Conservation (phyloP, 1,284 basidiomycete species). For the Coniophora puteana region DNA sequence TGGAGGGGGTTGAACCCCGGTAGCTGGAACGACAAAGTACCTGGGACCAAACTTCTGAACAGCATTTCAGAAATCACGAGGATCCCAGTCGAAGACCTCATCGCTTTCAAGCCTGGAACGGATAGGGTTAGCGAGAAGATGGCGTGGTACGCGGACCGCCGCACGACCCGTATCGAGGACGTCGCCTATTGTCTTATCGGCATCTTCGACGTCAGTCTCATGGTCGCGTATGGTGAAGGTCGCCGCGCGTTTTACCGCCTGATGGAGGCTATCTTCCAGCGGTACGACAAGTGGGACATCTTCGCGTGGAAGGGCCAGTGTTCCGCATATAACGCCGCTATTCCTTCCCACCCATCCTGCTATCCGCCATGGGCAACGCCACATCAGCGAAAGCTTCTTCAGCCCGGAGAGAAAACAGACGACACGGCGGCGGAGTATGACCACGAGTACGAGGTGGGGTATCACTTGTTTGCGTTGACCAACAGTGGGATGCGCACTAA, state of each 20-base stretch:
- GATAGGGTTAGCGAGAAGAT: conserved; percentile 1
- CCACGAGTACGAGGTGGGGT: no score
- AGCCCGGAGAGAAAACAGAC: neutral
- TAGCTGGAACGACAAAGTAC: neutral
- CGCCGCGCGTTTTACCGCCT: neutral
- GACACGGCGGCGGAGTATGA: no score
- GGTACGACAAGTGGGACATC: neutral
- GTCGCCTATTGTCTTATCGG: conserved; percentile 1
- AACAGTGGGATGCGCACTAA: neutral
- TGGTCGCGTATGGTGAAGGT: no score
- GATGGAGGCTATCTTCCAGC: neutral
- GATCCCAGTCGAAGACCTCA: neutral
- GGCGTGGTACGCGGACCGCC: neutral
- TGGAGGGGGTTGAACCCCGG: neutral
- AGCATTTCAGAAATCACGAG: neutral
- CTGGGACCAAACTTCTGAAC: neutral
- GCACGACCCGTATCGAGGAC: conserved; percentile 1
- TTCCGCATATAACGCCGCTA: neutral
- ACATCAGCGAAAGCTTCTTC: neutral
- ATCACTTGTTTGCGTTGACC: neutral
- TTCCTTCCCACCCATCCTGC: neutral
- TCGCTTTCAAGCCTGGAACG: neutral
- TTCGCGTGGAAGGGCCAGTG: no score
- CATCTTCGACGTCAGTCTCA: no score
- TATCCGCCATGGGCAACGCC: neutral